These are phyloP conservation scores for Lentinula guzmanii DNA, from an alignment of 768 basidiomycete species.

Conservation along the genomic window DNA sequence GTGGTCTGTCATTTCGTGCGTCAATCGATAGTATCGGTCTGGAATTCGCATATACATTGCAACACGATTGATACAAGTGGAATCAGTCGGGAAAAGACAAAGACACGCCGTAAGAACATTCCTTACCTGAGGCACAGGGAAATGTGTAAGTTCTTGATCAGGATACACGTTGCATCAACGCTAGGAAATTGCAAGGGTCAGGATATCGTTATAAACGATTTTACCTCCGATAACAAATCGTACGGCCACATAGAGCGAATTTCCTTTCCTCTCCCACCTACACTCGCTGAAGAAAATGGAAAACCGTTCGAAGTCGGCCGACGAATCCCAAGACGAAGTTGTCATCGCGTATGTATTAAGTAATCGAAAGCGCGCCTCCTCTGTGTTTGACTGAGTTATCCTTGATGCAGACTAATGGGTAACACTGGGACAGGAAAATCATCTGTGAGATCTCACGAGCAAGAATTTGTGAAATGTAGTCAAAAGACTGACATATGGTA, in stretches of 20 bases:
- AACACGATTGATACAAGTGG: no score
- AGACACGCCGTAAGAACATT: no score
- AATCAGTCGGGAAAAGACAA: no score
- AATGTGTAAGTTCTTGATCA: background rate
- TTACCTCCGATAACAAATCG: background rate
- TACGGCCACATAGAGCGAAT: background rate
- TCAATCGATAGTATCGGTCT: no score
- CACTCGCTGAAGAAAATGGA: background rate
- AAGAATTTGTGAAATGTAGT: background rate
- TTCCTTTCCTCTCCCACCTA: background rate
- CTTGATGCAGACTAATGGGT: background rate
- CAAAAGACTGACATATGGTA: background rate
- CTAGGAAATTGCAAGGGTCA: background rate
- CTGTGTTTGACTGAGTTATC: no score
- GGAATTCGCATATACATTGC: no score
- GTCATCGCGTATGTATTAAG: background rate
- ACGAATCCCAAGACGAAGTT: background rate
- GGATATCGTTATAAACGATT: background rate
- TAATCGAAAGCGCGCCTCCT: no score
- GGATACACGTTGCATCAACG: background rate
- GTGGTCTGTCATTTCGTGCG: no score
- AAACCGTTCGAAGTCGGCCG: background rate
- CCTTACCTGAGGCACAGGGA: no score
- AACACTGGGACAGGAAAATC: constrained; percentile 6
- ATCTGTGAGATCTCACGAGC: background rate